These are phyloP conservation scores for Lachnellula occidentalis DNA, from an alignment of 2,329 filamentous ascomycete species.

Conservation along the genomic window DNA sequence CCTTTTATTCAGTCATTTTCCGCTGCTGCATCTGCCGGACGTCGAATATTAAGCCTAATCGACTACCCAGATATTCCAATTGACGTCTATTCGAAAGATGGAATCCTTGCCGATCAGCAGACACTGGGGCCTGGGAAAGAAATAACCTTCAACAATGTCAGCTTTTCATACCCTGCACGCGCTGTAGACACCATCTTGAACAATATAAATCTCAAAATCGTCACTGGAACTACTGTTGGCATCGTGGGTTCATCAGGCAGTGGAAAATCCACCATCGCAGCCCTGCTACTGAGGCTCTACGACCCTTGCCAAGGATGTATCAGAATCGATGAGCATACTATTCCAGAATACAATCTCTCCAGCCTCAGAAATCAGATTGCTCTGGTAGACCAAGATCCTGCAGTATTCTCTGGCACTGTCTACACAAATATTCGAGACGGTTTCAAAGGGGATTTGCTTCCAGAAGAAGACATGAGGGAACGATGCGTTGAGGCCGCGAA, in stretches of 20 bases:
- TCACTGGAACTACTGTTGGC: conserved; percentile 34
- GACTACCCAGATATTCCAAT: conserved; percentile 36
- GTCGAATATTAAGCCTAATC: conserved; percentile 39
- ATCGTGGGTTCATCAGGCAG: conserved; percentile 40
- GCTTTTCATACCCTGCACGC: conserved; percentile 32
- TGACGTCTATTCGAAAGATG: conserved; percentile 30
- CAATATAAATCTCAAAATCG: conserved; percentile 28
- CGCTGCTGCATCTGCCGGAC: conserved; percentile 42
- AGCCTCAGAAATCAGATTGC: conserved; percentile 18
- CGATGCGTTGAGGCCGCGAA: conserved; percentile 38
- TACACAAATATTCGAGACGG: conserved; percentile 48
- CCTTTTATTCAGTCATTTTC: conserved; percentile 26
- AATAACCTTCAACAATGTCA: conserved; percentile 31
- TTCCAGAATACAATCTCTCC: conserved; percentile 21
- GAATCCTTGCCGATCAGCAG: conserved; percentile 14
- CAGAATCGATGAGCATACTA: conserved; percentile 19
- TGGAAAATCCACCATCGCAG: conserved; percentile 38
- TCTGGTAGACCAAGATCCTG: conserved; percentile 26
- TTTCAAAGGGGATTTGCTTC: conserved; percentile 13
- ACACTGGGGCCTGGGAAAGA: conserved; percentile 19
- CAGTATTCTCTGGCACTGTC: conserved; percentile 32
- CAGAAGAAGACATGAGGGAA: conserved; percentile 16
- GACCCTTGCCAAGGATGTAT: conserved; percentile 43
- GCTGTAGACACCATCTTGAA: conserved; percentile 29
- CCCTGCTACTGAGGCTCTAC: conserved; percentile 39